Conservation (phyloP, 1,284 basidiomycete species). For the Pseudozyma sp. region DNA sequence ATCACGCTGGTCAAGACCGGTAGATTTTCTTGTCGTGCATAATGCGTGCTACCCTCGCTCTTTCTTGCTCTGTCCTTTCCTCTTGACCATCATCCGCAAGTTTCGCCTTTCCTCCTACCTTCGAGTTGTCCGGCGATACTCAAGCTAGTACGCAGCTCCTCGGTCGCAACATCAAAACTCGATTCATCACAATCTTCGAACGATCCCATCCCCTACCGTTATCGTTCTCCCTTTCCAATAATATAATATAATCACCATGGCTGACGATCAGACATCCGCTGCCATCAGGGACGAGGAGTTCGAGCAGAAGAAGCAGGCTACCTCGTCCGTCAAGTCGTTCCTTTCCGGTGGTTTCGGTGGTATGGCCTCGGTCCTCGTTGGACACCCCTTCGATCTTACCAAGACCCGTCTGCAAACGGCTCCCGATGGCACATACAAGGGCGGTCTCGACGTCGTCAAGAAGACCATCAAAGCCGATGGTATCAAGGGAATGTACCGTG, state of each 20-base stretch:
- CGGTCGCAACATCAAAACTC: neutral
- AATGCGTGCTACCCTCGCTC: neutral
- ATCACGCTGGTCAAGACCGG: too few relatives aligned
- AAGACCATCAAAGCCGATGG: conserved; percentile 92
- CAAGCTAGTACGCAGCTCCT: too few relatives aligned
- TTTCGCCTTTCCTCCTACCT: neutral
- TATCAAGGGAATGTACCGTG: conserved; percentile 88
- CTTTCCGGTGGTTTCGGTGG: conserved; percentile 87
- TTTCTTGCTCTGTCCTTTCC: neutral
- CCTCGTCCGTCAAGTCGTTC: conserved; percentile 67
- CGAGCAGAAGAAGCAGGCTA: conserved; percentile 59
- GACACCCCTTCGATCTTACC: conserved; percentile 96
- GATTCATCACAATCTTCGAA: neutral
- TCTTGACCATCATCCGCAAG: neutral
- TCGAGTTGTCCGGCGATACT: too few relatives aligned
- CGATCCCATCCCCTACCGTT: neutral
- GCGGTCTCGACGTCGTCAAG: conserved; percentile 91
- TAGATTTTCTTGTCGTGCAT: too few relatives aligned
- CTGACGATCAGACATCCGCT: conserved; percentile 56
- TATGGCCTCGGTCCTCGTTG: conserved; percentile 85
- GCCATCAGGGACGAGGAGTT: conserved; percentile 54
- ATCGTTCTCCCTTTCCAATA: neutral
- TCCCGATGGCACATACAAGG: conserved; percentile 86
- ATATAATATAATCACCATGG: conserved; percentile 42
- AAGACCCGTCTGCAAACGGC: conserved; percentile 95